Evolutionary conservation across 2,329 filamentous ascomycete species (phyloP).

Genomic region (Paecilomyces niveus): DNA sequence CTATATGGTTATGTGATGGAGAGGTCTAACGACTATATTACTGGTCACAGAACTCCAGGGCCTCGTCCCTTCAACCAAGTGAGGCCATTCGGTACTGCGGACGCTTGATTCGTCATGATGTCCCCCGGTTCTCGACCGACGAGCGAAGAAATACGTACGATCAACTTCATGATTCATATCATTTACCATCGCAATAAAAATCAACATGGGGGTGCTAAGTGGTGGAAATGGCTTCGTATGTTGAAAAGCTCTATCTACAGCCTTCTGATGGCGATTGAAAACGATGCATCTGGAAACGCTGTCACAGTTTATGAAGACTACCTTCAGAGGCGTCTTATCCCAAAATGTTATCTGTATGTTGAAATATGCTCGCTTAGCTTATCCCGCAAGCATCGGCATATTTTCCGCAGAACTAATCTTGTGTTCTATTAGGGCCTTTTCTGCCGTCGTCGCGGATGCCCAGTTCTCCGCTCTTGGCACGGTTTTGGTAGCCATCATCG

Average conservation of each 20-base stretch:
- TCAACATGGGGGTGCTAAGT: slow-evolving; percentile 73
- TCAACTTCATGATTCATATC: slow-evolving; percentile 52
- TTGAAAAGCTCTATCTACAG: slow-evolving; percentile 60
- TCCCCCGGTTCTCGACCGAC: slow-evolving; percentile 8
- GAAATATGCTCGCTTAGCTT: not conserved
- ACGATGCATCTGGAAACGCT: slow-evolving; percentile 36
- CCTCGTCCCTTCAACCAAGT: not conserved
- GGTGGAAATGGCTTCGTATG: slow-evolving; percentile 70
- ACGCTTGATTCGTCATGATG: not conserved
- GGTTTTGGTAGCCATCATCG: slow-evolving; percentile 58
- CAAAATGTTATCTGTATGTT: slow-evolving; percentile 36
- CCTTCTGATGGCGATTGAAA: slow-evolving; percentile 42
- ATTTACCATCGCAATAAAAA: slow-evolving; percentile 83
- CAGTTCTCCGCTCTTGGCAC: slow-evolving; percentile 68
- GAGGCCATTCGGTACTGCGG: not conserved
- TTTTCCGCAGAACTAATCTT: not conserved
- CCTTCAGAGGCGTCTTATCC: slow-evolving; percentile 27
- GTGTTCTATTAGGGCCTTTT: slow-evolving; percentile 44
- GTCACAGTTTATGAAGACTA: slow-evolving; percentile 24
- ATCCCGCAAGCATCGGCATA: not conserved
- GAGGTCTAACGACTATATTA: not conserved
- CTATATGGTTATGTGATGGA: not conserved
- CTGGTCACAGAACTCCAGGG: not conserved
- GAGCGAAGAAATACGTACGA: slow-evolving; percentile 22
- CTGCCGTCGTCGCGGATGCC: slow-evolving; percentile 61